These are phyloP conservation scores for Cordyceps farinosa DNA, from an alignment of 2,329 filamentous ascomycete genomes.

Conservation along the genomic window DNA sequence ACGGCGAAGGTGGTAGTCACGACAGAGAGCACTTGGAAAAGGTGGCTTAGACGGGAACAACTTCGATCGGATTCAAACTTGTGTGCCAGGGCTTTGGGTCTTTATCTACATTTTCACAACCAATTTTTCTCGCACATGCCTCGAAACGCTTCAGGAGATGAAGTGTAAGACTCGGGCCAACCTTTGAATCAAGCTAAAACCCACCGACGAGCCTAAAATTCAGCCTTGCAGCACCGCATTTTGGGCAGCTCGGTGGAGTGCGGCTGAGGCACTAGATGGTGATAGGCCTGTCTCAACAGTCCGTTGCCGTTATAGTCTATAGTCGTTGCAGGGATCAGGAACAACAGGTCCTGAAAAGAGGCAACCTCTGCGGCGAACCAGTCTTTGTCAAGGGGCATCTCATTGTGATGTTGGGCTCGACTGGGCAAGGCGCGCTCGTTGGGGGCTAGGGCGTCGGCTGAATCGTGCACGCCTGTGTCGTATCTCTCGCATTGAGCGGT, in stretches of 20 bases:
- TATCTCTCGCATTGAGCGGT: not conserved
- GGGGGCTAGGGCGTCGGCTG: not conserved
- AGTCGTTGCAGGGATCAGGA: not conserved
- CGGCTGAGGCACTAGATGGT: slow-evolving; percentile 7
- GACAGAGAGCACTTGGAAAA: not conserved
- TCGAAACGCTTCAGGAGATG: not conserved
- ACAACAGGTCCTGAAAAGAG: not conserved
- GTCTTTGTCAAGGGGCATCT: not conserved
- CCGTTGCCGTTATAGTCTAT: too few species aligned
- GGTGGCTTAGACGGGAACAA: not conserved
- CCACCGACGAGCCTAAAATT: not conserved
- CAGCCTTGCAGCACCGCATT: not conserved
- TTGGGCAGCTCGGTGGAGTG: not conserved
- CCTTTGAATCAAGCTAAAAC: not conserved
- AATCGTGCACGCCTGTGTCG: not conserved
- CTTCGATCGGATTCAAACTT: not conserved
- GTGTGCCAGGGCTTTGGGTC: not conserved
- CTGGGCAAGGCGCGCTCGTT: not conserved
- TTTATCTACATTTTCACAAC: not conserved
- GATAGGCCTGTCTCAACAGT: not conserved
- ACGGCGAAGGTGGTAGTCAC: not conserved
- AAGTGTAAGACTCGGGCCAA: not conserved
- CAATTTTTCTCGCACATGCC: not conserved
- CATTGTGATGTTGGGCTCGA: not conserved
- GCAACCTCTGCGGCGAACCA: slow-evolving; percentile 1